Evolutionary conservation across 805 yeast genomes (phyloP), one percentile per base, ranked within the genome.

Genomic region (Candida hungchunana): DNA sequence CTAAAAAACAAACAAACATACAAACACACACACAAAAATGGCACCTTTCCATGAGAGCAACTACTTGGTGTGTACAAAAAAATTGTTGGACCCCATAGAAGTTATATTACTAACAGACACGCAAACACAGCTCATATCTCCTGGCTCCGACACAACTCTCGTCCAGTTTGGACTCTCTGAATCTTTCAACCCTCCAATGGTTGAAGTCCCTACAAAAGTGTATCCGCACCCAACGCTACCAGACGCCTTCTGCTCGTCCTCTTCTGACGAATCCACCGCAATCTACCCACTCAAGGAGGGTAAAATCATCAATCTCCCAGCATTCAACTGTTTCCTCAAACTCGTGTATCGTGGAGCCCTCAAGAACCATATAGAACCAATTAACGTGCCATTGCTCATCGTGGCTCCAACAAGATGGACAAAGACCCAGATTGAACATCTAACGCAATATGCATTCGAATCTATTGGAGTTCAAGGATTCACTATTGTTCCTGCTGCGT

Each of bases 131-230:
- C 73, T 89, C 19, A 73, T 89, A 19, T 79, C 86, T 37, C 85
- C 95, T 1, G 96, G 96, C 19, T 82, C 95, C 3, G 66, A 64
- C 35, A 63, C 71, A 36, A 86, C 97, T 0, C 64, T 81, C 36
- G 84, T 85, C 19, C 83, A 82, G 47, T 79, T 84, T 55, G 96
- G 96, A 2, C 65, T 89, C 18, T 67, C 71, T 18, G 94, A 82
- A 48, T 67, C 83, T 1, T 69, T 85, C 43, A 63, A 82, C 7
- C 86, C 93, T 2, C 95, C 97, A 2, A 73, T 78, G 18, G 74
- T 73, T 44, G 75, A 76, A 38, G 66, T 88, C 19, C 95, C 96
- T n/a, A 79, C 96, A 0, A 67, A 67, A 25, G 94, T 90, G 7
- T 83, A 75, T 56, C 65, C 62, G 34, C 67, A 69, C 43, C 53